Percentiles rank a stretch among this genome's conserved stretches.
These are phyloP conservation scores for Boletus patriciae DNA, from an alignment of 768 basidiomycete genomes.

Conservation along the genomic window DNA sequence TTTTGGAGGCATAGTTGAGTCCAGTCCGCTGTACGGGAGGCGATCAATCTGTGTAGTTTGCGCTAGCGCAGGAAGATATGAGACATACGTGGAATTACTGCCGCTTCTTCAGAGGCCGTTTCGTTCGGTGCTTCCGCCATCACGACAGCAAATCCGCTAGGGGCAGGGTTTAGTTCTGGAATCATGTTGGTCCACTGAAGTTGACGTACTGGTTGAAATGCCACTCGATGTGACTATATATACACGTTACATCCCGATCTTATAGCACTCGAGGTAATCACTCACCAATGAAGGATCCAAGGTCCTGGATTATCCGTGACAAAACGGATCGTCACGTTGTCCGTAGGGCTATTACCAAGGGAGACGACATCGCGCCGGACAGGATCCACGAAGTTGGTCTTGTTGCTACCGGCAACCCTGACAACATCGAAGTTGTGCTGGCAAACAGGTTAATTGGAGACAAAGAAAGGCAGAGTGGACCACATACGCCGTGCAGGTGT, in stretches of 20 bases:
- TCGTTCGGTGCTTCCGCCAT: constrained; percentile 24
- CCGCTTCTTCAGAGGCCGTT: constrained; percentile 4
- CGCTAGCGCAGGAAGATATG: background rate
- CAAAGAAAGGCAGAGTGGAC: background rate
- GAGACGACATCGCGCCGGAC: constrained; percentile 35
- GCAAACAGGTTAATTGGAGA: background rate
- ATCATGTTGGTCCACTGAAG: background rate
- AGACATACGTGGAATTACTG: constrained; percentile 22
- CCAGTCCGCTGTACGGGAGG: constrained; percentile 14
- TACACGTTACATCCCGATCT: background rate
- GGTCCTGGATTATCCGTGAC: constrained; percentile 64
- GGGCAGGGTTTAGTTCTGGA: background rate
- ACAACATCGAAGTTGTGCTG: constrained; percentile 39
- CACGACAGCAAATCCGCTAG: constrained; percentile 24
- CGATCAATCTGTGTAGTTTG: constrained; percentile 9
- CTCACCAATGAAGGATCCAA: constrained; percentile 31
- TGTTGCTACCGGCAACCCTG: constrained; percentile 28
- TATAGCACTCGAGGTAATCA: no score
- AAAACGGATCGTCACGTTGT: constrained; percentile 59
- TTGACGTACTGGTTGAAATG: constrained; percentile 18
- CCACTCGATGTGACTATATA: constrained; percentile 20
- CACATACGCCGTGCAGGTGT: constrained; percentile 42
- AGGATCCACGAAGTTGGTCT: constrained; percentile 37
- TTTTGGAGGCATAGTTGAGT: constrained; percentile 9
- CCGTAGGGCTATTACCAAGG: constrained; percentile 23